Evolutionary conservation across 1,284 basidiomycete species (phyloP).

Genomic region (Stereum hirsutum): DNA sequence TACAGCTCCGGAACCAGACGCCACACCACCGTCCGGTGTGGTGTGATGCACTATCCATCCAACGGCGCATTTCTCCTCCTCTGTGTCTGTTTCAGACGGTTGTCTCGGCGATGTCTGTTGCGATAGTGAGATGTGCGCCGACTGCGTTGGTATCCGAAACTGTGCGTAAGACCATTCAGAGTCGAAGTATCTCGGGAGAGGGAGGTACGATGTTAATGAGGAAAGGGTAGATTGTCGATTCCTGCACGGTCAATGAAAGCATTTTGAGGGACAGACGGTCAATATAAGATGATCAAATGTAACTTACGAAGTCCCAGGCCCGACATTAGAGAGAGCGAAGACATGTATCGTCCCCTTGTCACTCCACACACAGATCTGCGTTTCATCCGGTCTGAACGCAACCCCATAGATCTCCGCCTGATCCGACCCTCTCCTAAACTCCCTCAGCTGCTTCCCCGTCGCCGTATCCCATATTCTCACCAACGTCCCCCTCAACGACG

Average conservation of each 20-base stretch:
- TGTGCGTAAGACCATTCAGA: constrained; percentile 93
- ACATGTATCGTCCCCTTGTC: constrained; percentile 96
- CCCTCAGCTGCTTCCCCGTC: constrained; percentile 69
- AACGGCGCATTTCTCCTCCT: constrained; percentile 80
- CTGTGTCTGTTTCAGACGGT: constrained; percentile 52
- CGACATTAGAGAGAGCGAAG: constrained; percentile 64
- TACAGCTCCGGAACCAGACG: constrained; percentile 16
- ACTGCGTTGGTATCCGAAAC: constrained; percentile 81
- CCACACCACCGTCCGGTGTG: constrained; percentile 23
- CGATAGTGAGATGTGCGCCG: constrained; percentile 70
- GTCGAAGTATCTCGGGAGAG: constrained; percentile 87
- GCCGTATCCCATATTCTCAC: constrained; percentile 83
- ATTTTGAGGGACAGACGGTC: constrained; percentile 1
- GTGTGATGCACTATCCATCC: constrained; percentile 60
- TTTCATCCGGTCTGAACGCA: constrained; percentile 69
- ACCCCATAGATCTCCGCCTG: constrained; percentile 90
- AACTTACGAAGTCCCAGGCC: constrained; percentile 57
- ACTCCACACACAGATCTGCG: constrained; percentile 83
- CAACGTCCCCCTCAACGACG: constrained; percentile 80
- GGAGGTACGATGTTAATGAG: constrained; percentile 66
- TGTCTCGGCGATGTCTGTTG: constrained; percentile 40
- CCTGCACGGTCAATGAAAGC: constrained; percentile 25
- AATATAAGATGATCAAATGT: constrained; percentile 1
- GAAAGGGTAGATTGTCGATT: constrained; percentile 78
- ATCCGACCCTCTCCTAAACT: constrained; percentile 84